Base-by-base conservation (phyloP, 768 basidiomycete species). In the Hygrocybe punicea region DNA sequence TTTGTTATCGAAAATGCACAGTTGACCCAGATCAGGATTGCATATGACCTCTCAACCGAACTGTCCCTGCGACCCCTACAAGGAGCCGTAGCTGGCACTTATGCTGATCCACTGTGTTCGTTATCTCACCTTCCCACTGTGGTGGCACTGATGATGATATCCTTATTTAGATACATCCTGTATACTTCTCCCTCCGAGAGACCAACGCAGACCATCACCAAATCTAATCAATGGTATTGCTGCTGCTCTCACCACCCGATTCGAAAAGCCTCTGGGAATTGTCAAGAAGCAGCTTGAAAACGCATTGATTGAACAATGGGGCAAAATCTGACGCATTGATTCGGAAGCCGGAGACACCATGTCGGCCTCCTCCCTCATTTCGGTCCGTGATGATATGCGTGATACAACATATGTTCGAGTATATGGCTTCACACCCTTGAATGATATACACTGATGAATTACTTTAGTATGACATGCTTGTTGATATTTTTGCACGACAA, bases 381-480 rank as follows among this genome's bases (percentile, higher is more conserved):
- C 33, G n/a, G 10, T 14, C 36, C 29, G 29, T 37, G 50, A 51
- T 51, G 50, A 51, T 19, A 51, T 34, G 8, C 55, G 69, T 6
- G 72, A 75, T 64, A 67, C 70, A 23, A 58, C 67, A 21, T 75
- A 60, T 65, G 65, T 76, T 11, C 56, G 65, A 40, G 74, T 76
- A 62, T 14, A 70, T 62, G 37, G 53, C 29, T 39, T 48, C 16
- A 47, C 51, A 53, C 25, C 21, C 1, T 36, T 51, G 56, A 49
- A 34, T 33, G 33, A 19, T 58, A 37, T n/a, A 48, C 51, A 49
- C 21, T 36, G 17, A 7, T 33, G 10, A n/a, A n/a, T n/a, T n/a
- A n/a, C n/a, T n/a, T 8, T 45, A 75, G 74, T 75, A 75, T 60
- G 66, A 73, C 35, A 39, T 69, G 16, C 29, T 51, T 19, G 50